Conservation (phyloP, 306 rosid genomes). For the Crataegus laevigata region DNA sequence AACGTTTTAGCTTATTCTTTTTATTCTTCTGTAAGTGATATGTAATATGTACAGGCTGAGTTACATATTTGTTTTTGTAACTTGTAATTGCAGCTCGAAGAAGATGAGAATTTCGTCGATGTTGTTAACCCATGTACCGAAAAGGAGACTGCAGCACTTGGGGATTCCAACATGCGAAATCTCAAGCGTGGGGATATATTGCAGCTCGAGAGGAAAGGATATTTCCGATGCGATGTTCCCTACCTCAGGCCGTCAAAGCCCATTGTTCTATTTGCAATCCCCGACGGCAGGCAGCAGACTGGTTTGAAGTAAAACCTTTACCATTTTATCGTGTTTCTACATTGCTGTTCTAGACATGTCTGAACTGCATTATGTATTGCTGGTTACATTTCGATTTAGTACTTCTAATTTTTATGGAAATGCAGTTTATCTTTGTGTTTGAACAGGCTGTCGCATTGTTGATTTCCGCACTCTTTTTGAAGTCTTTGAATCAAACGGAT, state of each 20-base stretch:
- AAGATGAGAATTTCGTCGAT: constrained; percentile 71
- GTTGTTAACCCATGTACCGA: constrained; percentile 76
- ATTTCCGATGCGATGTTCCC: constrained; percentile 81
- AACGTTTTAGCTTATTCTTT: not conserved
- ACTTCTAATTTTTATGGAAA: not conserved
- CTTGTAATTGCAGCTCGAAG: constrained; percentile 68
- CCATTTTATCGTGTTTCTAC: not conserved
- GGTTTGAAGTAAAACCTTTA: constrained; percentile 30
- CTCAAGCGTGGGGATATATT: constrained; percentile 62
- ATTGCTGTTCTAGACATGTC: not conserved
- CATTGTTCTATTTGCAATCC: constrained; percentile 60
- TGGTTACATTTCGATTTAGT: not conserved
- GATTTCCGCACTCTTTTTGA: not conserved
- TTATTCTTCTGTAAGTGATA: not conserved
- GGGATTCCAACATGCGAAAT: constrained; percentile 78
- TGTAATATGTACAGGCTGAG: not conserved
- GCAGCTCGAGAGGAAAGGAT: constrained; percentile 97
- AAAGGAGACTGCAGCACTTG: constrained; percentile 65
- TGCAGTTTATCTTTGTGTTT: not conserved
- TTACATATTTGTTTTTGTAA: not conserved
- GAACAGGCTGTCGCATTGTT: not conserved
- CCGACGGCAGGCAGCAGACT: constrained; percentile 82
- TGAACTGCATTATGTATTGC: not conserved
- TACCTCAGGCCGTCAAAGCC: constrained; percentile 61
- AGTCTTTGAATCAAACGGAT: not conserved